Base-by-base conservation (phyloP, 1,139 yeast species). In the Kodamaea alishanica region DNA sequence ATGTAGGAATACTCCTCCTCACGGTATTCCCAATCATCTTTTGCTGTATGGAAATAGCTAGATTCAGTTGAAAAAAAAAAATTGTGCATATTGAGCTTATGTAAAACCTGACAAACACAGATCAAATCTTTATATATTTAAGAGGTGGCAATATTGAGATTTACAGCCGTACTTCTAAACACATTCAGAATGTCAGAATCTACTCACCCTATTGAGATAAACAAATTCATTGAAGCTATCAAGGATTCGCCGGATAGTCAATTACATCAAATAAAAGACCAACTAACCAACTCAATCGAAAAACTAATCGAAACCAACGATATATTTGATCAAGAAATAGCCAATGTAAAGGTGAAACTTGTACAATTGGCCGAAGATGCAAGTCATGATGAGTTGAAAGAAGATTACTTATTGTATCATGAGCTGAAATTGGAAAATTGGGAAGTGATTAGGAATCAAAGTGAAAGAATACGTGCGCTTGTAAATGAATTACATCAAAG, bases 401-500 rank as follows among this genome's bases (percentile, higher is more conserved):
- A 52, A 12, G 73, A 67, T 44, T 39, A 51, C 11, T 36, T 44
- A 12, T 46, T 70, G 20, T 70, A 62, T 45, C 34, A 41, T 11
- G 64, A 59, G 8, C 55, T 71, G 4, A 55, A 68, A 6, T 46
- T 46, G 20, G 76, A 70, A 42, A 71, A 71, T 45, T 43, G 50
- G 8, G 48, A 32, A 8, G 71, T 65, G 27, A 55, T 69, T 8
- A 41, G 43, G 3, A 61, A 56, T 34, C 72, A 70, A 46, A 36
- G 42, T 6, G 50, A 47, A 26, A 46, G 70, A 30, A 37, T 65
- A 3, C 45, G 36, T 8, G 49, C 47, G 5, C 37, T 67, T 8
- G 50, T 53, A 15, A 41, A 44, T 4, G 72, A 68, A 41, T 47
- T 70, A 31, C 38, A 39, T 4, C 35, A 33, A 6, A 48, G 73